phyloP scores from a whole-genome alignment of 345 rosid species.

The Eucalyptus cloeziana region DNA sequence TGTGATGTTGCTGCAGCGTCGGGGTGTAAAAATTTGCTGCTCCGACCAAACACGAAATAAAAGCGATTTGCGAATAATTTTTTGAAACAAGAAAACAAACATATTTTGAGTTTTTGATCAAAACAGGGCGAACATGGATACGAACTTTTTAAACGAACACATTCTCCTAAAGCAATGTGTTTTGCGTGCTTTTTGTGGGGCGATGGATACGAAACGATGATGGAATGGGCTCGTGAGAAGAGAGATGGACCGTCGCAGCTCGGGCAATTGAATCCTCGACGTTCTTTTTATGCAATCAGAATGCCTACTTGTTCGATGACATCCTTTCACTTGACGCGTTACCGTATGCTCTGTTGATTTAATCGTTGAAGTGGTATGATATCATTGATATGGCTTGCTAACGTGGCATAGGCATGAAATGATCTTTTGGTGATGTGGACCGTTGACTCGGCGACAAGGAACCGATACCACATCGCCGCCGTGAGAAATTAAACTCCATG shows the following conservation, averaged over 20 bases:
- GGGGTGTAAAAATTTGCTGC: not conserved
- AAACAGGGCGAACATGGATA: too few relatives aligned
- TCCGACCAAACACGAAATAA: too few relatives aligned
- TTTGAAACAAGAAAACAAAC: too few relatives aligned
- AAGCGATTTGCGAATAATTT: too few relatives aligned
- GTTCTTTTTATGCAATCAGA: not conserved
- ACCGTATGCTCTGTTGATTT: not conserved
- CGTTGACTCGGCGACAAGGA: not conserved
- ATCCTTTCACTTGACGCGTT: not conserved
- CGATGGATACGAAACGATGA: not conserved
- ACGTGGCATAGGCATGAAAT: rapidly evolving
- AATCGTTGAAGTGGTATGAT: not conserved
- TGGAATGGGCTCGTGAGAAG: not conserved
- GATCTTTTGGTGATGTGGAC: not conserved
- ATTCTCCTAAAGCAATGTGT: not conserved
- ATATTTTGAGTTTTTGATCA: too few relatives aligned
- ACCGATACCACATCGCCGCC: not conserved
- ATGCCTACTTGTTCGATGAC: not conserved
- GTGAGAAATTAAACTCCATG: not conserved
- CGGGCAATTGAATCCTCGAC: not conserved
- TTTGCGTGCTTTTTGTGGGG: not conserved
- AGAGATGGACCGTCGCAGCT: not conserved
- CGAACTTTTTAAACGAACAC: too few relatives aligned
- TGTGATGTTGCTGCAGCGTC: not conserved
- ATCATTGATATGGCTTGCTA: too few relatives aligned